Conservation (phyloP, 2,329 filamentous ascomycete species). For the Nemania serpens region DNA sequence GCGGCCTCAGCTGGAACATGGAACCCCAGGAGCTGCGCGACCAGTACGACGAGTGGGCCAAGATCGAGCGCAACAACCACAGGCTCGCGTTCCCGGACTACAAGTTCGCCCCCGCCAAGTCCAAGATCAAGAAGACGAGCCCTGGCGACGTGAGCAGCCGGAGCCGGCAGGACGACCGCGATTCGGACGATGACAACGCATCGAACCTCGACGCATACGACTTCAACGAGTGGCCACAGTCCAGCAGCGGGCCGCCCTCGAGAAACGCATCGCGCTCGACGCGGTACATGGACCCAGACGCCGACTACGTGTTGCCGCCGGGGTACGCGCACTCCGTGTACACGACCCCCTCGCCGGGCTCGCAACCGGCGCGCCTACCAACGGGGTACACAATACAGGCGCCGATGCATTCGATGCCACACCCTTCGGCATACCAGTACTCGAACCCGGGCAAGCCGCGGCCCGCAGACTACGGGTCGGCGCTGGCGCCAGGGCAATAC, state of each 20-base stretch:
- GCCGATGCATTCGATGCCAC: constrained; percentile 26
- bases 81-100: constrained; percentile 84
- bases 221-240: constrained; percentile 20
- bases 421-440: constrained; percentile 44
- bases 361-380: constrained; percentile 22
- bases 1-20: constrained; percentile 82
- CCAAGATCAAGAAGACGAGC: constrained; percentile 45
- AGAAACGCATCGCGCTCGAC: constrained; percentile 39
- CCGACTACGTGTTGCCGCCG: constrained; percentile 36
- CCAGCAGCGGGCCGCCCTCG: constrained; percentile 35
- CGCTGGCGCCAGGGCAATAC: constrained; percentile 40
- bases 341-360: constrained; percentile 22
- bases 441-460: constrained; percentile 45
- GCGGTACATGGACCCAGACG: constrained; percentile 42
- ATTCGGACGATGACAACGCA: constrained; percentile 45
- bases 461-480: constrained; percentile 45
- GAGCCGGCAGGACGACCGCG: constrained; percentile 33
- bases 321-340: constrained; percentile 28
- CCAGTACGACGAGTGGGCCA: constrained; percentile 78
- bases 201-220: constrained; percentile 54
- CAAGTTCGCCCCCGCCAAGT: constrained; percentile 89
- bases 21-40: constrained; percentile 75
- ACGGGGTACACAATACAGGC: constrained; percentile 27
- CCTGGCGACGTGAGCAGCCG: constrained; percentile 23
- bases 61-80: constrained; percentile 83